Conservation (phyloP, 352 stramenopile species). For the Globisporangium cystogenes region DNA sequence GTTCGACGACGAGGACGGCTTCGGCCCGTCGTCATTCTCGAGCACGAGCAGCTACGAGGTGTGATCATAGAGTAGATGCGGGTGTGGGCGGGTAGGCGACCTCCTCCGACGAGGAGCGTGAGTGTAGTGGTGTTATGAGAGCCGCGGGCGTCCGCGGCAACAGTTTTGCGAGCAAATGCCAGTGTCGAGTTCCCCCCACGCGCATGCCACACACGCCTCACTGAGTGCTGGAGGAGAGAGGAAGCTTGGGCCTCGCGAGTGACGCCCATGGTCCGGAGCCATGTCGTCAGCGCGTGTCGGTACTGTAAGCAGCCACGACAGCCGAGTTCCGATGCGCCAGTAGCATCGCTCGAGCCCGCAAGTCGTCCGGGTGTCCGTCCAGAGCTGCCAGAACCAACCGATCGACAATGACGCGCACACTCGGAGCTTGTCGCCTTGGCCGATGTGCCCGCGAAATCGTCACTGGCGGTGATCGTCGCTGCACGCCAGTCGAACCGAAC, state of each 20-base stretch:
- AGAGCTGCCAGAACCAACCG: no score
- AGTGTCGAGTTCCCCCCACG: no score
- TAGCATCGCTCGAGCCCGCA: no score
- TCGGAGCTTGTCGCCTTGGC: no score
- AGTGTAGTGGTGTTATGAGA: not conserved
- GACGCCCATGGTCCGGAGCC: not conserved
- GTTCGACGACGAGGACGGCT: not conserved
- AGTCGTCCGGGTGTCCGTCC: no score
- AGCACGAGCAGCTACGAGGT: slow-evolving; percentile 2
- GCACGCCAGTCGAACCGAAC: not conserved
- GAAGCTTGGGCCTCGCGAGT: not conserved
- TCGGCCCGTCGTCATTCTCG: not conserved
- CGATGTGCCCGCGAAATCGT: not conserved
- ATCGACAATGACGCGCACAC: no score
- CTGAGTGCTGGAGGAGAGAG: no score
- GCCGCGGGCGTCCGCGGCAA: not conserved
- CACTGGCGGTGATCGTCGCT: not conserved
- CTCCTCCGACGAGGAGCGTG: no score
- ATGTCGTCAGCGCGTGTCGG: no score
- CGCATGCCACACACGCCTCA: no score
- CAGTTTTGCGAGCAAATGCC: not conserved
- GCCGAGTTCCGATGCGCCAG: no score
- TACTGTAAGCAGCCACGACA: no score
- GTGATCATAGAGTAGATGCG: not conserved
- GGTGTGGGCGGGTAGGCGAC: not conserved